phyloP scores from a whole-genome alignment of 2,329 filamentous ascomycete species.

The Phoma herbarum region DNA sequence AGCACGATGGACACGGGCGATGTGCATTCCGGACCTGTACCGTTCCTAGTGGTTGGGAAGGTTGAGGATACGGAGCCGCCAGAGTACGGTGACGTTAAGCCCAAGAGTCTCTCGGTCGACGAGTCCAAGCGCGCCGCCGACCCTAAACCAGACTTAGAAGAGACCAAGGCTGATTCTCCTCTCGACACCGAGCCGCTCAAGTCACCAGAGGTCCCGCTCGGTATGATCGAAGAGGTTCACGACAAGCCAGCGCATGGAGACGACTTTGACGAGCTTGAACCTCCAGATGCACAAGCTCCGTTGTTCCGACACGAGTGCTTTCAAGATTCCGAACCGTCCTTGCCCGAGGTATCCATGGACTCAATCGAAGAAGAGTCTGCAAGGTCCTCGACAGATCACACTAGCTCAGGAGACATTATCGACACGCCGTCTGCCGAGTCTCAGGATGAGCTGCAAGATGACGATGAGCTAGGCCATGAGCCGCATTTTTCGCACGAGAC shows the following conservation, averaged over 20 bases:
- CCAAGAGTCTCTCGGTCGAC: slow-evolving; percentile 25
- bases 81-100: slow-evolving; percentile 27
- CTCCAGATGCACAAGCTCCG: slow-evolving; percentile 30
- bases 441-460: slow-evolving; percentile 12
- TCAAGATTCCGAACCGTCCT: slow-evolving; percentile 13
- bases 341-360: slow-evolving; percentile 22
- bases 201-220: slow-evolving; percentile 30
- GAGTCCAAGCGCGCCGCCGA: slow-evolving; percentile 34
- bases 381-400: slow-evolving; percentile 31
- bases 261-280: slow-evolving; percentile 45
- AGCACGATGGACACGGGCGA: slow-evolving; percentile 23
- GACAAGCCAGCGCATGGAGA: slow-evolving; percentile 47
- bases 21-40: slow-evolving; percentile 25
- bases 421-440: slow-evolving; percentile 33
- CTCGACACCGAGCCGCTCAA: slow-evolving; percentile 20
- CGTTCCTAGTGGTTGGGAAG: slow-evolving; percentile 37
- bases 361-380: slow-evolving; percentile 33
- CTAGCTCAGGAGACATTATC: slow-evolving; percentile 28
- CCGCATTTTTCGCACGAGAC: slow-evolving; percentile 36
- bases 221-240: slow-evolving; percentile 51
- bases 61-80: slow-evolving; percentile 30
- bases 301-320: slow-evolving; percentile 47
- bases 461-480: slow-evolving; percentile 14
- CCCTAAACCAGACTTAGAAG: slow-evolving; percentile 33
- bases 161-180: slow-evolving; percentile 25